phyloP scores from a whole-genome alignment of 75 land plant species.

The Selaginella tamariscina region DNA sequence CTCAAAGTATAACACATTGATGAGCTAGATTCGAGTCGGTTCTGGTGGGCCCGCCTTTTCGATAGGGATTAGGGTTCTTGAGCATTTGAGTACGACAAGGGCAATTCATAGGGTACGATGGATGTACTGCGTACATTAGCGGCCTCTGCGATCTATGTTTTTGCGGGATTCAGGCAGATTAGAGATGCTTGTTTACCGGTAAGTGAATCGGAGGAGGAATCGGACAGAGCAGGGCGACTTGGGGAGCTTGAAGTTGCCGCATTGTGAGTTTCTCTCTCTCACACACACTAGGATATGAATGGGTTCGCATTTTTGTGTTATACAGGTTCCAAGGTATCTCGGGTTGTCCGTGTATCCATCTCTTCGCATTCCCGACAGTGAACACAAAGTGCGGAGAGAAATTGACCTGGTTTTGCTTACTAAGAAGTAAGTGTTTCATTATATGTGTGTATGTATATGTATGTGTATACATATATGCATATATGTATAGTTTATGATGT shows the following conservation, averaged over 20 bases:
- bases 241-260: constrained; percentile 22
- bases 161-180: background rate
- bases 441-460: background rate
- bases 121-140: background rate
- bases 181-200: background rate
- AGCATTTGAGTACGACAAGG: background rate
- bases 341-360: constrained; percentile 45
- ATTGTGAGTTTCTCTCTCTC: constrained; percentile 15
- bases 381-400: constrained; percentile 35
- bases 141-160: background rate
- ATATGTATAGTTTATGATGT: background rate
- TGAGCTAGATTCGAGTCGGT: background rate
- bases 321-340: constrained; percentile 53
- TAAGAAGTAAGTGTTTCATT: constrained; percentile 33
- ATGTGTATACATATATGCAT: background rate
- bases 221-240: constrained; percentile 22
- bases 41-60: background rate
- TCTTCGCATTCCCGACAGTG: constrained; percentile 67
- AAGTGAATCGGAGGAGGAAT: constrained; percentile 13
- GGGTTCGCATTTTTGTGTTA: background rate
- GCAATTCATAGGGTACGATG: background rate
- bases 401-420: constrained; percentile 62
- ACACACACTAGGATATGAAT: background rate
- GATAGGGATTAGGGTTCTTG: background rate
- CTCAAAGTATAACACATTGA: background rate